Evolutionary conservation across 495 filamentous ascomycete genomes (phyloP), one percentile per base, ranked within the genome.

Genomic region (Baudoinia panamericana): DNA sequence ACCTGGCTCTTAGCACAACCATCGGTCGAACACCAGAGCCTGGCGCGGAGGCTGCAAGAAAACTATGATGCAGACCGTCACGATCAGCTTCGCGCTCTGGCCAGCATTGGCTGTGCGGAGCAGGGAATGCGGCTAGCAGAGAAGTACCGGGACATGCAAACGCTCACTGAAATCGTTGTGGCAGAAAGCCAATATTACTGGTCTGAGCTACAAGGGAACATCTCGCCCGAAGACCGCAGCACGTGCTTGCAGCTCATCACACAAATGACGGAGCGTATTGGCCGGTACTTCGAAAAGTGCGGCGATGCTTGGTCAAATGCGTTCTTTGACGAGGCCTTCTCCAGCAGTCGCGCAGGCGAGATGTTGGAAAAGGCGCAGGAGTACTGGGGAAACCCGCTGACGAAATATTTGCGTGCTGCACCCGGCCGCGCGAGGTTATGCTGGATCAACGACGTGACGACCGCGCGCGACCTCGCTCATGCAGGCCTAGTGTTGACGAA

Each of bases 371-470:
- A 80, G 29, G 67, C 70, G 3, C 60, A 64, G 30, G 63, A 72
- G 43, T 75, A 76, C 46, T 75, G 76, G 55, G 56, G 63, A 21
- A 75, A 73, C 46, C 64, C 85, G 17, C 19, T 52, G 39, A 93
- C 85, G 9, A 65, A 63, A 22, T 96, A 84, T 53, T 64, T 96
- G 30, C 73, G 80, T 22, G 72, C 67, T 20, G 68, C 76, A 47
- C 71, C 73, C 8, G 61, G 73, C 46, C 77, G 82, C 31, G 73
- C 76, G 27, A 81, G 50, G 23, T 58, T 95, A n/a, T 69, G 78
- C 27, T 97, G 90, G 90, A 88, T 97, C 60, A 88, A 96, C 58
- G 86, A 94, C 52, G 73, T 94, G 15, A 61, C 71, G 36, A 66
- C 72, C 16, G 78, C 84, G 54, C 66, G 75, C 39, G 72, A 90